phyloP scores from a whole-genome alignment of 2,329 filamentous ascomycete species.

The Zalaria obscura region DNA sequence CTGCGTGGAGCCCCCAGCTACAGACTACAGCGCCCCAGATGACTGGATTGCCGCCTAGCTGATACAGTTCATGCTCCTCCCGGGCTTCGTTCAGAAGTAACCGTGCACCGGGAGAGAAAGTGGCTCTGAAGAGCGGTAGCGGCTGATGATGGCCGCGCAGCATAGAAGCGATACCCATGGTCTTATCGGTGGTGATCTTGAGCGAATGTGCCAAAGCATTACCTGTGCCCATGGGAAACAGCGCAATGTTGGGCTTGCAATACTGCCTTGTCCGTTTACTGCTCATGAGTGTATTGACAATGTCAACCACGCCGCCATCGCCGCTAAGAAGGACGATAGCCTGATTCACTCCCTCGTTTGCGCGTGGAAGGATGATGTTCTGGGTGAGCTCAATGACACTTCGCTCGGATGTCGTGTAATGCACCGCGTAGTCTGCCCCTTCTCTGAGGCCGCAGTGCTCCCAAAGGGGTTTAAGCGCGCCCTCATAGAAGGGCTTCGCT shows the following conservation, averaged over 20 bases:
- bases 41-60: slow-evolving; percentile 16
- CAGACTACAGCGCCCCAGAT: slow-evolving; percentile 68
- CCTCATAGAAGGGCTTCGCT: slow-evolving; percentile 24
- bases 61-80: slow-evolving; percentile 23
- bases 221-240: slow-evolving; percentile 39
- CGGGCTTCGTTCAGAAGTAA: slow-evolving; percentile 28
- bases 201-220: slow-evolving; percentile 35
- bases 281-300: slow-evolving; percentile 52
- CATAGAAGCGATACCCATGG: slow-evolving; percentile 26
- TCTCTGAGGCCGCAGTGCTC: slow-evolving; percentile 23
- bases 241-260: slow-evolving; percentile 39
- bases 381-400: slow-evolving; percentile 52
- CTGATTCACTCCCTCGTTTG: slow-evolving; percentile 33
- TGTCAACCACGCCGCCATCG: slow-evolving; percentile 73
- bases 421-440: slow-evolving; percentile 32
- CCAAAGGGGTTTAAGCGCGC: slow-evolving; percentile 26
- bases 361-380: slow-evolving; percentile 31
- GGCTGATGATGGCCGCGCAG: slow-evolving; percentile 18
- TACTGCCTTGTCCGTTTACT: slow-evolving; percentile 13
- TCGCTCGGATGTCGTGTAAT: slow-evolving; percentile 48
- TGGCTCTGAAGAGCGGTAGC: slow-evolving; percentile 28
- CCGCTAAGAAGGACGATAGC: slow-evolving; percentile 70
- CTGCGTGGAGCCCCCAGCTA: slow-evolving; percentile 81
- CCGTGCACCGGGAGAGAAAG: slow-evolving; percentile 30
- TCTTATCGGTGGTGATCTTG: slow-evolving; percentile 21